Evolutionary conservation across 176 grass and related monocot species (phyloP), one percentile per base, ranked within the genome.

Genomic region (Oryza rufipogon): DNA sequence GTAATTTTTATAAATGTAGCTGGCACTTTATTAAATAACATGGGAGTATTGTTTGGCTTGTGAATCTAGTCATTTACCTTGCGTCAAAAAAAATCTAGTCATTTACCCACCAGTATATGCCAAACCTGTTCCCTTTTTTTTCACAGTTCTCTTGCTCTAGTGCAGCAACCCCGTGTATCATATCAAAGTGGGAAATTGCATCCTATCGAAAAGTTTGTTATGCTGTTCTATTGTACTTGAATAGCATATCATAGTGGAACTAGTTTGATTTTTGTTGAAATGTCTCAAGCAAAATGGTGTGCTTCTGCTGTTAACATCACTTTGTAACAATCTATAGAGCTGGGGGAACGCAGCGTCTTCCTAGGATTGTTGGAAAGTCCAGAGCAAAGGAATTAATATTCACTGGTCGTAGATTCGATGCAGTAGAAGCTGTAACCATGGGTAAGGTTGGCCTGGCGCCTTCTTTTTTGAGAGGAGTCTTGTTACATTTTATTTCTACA

Each of bases 351-450:
- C 96, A 96, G 22, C 91, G 91, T 34, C 90, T 99, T 88, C 93
- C 96, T 73, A 92, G 96, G 82, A 89, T 99, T 72, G 88, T 96
- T 73, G 96, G 96, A 79, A 92, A 68, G 58, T 84, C 89, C 45
- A 88, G 83, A 83, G 96, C 96, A 49, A 99, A 96, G 80, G 96
- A 99, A 65, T 82, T 96, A 38, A 99, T 96, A 92, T 91, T 96
- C 85, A 99, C 93, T 28, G 93, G 89, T 3, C 90, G 91, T 71
- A 90, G 89, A 79, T 89, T 99, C 70, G 88, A 92, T 96, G 91
- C 85, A 23, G 80, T 26, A 72, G 86, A 99, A 88, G 93, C 93
- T 81, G 30, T 88, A 76, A 94, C 86, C 30, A 84, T 92, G 48
- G 91, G 93, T 92, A 89, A 65, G 30, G 64, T 39, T 14, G 7